A percentile compares a stretch with the other conserved stretches of the same genome.
phyloP scores from a whole-genome alignment of 202 grass and related monocot species.

The Panicum virgatum region DNA sequence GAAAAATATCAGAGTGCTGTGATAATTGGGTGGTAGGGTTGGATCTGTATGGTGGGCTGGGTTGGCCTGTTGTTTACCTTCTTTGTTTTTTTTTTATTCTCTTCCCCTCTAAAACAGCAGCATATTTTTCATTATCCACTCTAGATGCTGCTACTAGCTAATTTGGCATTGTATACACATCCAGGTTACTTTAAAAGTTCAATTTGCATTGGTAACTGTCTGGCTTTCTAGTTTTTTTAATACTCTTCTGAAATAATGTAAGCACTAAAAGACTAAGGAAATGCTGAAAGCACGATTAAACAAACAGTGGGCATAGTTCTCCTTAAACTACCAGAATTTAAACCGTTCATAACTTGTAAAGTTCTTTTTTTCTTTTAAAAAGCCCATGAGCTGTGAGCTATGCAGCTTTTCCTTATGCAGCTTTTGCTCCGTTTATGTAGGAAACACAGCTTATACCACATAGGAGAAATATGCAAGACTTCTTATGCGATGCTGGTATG shows the following conservation, averaged over 20 bases:
- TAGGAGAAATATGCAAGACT: slow-evolving; percentile 92
- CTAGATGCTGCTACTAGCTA: background rate
- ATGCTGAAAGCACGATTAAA: background rate
- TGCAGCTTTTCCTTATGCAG: slow-evolving; percentile 29
- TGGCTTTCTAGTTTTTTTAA: background rate
- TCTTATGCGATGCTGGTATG: slow-evolving; percentile 92
- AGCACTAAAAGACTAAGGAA: background rate
- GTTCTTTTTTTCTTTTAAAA: background rate
- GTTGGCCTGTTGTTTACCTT: background rate
- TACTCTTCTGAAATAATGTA: background rate
- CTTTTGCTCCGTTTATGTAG: slow-evolving; percentile 52
- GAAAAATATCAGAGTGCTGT: background rate
- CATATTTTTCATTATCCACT: background rate
- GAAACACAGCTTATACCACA: slow-evolving; percentile 89
- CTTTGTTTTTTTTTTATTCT: background rate
- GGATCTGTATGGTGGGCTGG: background rate
- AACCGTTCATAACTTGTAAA: slow-evolving; percentile 11
- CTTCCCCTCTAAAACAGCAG: background rate
- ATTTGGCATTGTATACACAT: background rate
- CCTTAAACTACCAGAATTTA: background rate
- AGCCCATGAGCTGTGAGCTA: slow-evolving; percentile 12
- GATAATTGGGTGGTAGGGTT: too few species aligned
- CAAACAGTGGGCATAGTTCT: background rate
- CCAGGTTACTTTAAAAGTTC: background rate
- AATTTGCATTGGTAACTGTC: background rate